Evolutionary conservation across 768 basidiomycete genomes (phyloP).

Genomic region (Trametopsis cervina): DNA sequence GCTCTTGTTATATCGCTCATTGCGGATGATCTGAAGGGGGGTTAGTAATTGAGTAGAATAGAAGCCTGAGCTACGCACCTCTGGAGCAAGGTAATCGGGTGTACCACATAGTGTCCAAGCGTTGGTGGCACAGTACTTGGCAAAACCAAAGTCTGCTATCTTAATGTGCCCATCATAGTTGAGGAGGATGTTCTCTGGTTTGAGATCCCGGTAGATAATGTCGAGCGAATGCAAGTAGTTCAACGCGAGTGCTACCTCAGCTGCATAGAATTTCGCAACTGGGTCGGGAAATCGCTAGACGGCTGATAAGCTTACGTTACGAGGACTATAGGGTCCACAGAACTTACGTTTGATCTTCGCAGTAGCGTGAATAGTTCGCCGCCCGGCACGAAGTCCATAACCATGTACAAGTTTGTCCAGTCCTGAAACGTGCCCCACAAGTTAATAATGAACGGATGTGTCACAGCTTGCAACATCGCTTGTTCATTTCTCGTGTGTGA

Average conservation of each 20-base stretch:
- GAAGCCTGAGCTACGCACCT: conserved; percentile 36
- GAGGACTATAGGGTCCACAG: not conserved
- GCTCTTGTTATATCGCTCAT: conserved; percentile 87
- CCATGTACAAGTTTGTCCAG: conserved; percentile 89
- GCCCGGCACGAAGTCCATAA: conserved; percentile 94
- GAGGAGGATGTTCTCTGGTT: conserved; percentile 94
- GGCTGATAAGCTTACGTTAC: conserved; percentile 8
- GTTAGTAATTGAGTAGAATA: not conserved
- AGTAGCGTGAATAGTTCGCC: conserved; percentile 95
- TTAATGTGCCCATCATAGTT: conserved; percentile 96
- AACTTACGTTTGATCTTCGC: conserved; percentile 77
- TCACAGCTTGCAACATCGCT: conserved; percentile 73
- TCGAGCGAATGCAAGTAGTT: conserved; percentile 81
- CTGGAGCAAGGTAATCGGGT: conserved; percentile 95
- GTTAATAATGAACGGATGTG: conserved; percentile 93
- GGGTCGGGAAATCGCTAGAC: conserved; percentile 88
- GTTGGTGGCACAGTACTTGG: conserved; percentile 78
- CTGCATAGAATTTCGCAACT: conserved; percentile 96
- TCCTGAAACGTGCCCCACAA: conserved; percentile 97
- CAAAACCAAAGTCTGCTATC: conserved; percentile 95
- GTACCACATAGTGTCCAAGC: conserved; percentile 97
- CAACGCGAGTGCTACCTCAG: conserved; percentile 89
- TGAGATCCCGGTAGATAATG: conserved; percentile 96
- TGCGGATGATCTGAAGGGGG: conserved; percentile 55
- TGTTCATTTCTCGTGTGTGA: conserved; percentile 98